Percentiles rank a stretch among this genome's conserved stretches.
Conservation (phyloP, 331 rosid species). For the Stylosanthes scabra region DNA sequence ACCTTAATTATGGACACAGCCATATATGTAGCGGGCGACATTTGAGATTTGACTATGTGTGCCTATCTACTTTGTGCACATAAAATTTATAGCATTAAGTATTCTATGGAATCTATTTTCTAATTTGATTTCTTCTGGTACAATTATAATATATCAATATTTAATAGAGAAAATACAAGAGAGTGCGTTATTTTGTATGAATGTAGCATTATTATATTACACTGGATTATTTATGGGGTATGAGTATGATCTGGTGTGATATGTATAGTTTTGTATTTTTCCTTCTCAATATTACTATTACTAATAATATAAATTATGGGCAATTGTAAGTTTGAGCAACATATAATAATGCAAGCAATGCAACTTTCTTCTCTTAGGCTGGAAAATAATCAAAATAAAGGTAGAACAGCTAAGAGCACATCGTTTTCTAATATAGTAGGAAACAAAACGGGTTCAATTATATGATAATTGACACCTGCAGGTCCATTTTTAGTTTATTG, state of each 20-base stretch:
- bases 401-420: not conserved
- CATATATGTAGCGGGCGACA: no score
- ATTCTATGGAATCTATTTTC: no score
- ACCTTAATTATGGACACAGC: no score
- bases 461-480: not conserved
- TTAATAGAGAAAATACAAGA: no score
- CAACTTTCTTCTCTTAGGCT: not conserved
- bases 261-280: not conserved
- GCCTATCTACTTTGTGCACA: no score
- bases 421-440: not conserved
- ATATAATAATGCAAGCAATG: not conserved
- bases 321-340: not conserved
- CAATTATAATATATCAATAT: no score
- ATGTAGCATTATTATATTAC: no score
- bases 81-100: no score
- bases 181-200: no score
- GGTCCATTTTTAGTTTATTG: not conserved
- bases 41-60: no score
- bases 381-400: not conserved
- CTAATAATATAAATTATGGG: not conserved
- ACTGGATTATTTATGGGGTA: not conserved
- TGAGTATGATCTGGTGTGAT: not conserved
- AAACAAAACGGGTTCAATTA: not conserved
- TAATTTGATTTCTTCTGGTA: no score
- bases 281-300: not conserved